A percentile compares a stretch with the other conserved stretches of the same genome.
phyloP scores from a whole-genome alignment of 352 stramenopile species.

The Globisporangium abappressorium region DNA sequence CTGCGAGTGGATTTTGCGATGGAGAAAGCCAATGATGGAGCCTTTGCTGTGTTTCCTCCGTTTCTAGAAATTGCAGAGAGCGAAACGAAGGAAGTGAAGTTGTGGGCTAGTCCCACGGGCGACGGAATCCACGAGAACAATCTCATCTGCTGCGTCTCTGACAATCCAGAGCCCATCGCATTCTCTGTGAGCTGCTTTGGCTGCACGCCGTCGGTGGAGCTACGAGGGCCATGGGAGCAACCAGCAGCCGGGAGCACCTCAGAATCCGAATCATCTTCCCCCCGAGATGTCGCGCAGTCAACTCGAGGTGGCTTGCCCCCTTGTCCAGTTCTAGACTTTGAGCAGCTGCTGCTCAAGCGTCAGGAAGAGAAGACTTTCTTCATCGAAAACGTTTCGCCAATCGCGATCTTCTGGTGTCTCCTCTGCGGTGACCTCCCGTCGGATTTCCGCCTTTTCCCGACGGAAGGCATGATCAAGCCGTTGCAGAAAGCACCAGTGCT shows the following conservation, averaged over 20 bases:
- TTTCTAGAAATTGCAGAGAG: constrained; percentile 77
- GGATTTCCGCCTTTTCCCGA: constrained; percentile 75
- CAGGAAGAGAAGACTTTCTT: constrained; percentile 87
- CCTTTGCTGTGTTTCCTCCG: constrained; percentile 78
- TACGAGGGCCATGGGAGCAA: constrained; percentile 88
- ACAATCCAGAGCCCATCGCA: constrained; percentile 89
- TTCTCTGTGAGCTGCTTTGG: constrained; percentile 89
- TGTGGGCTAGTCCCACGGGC: constrained; percentile 87
- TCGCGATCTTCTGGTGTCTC: constrained; percentile 78
- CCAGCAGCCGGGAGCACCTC: constrained; percentile 47
- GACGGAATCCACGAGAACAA: constrained; percentile 66
- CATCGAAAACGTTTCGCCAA: constrained; percentile 77
- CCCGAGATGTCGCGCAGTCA: neutral
- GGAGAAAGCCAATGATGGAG: constrained; percentile 20
- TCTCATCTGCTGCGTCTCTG: constrained; percentile 86
- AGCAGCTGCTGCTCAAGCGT: constrained; percentile 87
- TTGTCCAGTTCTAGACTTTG: constrained; percentile 82
- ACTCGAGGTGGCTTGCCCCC: constrained; percentile 7
- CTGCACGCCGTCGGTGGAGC: constrained; percentile 65
- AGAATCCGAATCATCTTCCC: constrained; percentile 24
- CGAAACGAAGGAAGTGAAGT: constrained; percentile 88
- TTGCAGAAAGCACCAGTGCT: constrained; percentile 59
- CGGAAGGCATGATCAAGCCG: constrained; percentile 69
- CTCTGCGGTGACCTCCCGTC: constrained; percentile 26
- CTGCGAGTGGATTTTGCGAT: constrained; percentile 66